These are phyloP conservation scores for Citrullus colocynthis DNA, from an alignment of 306 rosid genomes.

Conservation along the genomic window DNA sequence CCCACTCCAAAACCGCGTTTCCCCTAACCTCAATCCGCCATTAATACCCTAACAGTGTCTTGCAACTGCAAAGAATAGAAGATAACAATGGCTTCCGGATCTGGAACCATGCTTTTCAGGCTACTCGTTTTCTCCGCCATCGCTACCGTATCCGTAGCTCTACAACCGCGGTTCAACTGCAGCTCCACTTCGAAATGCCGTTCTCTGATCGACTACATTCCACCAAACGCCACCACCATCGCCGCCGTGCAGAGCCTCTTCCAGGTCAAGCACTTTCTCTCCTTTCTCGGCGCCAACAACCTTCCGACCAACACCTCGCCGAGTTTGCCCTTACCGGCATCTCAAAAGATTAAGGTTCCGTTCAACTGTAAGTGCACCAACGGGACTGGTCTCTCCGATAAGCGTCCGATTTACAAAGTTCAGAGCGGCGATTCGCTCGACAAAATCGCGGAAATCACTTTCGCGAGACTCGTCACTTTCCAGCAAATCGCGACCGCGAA, in stretches of 20 bases:
- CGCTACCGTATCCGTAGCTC: conserved; percentile 11
- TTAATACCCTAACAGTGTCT: neutral
- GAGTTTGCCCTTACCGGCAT: neutral
- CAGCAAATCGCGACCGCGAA: conserved; percentile 30
- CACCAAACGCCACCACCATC: conserved; percentile 34
- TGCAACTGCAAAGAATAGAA: neutral
- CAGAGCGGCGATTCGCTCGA: conserved; percentile 20
- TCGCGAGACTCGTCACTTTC: conserved; percentile 24
- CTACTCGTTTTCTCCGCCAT: neutral
- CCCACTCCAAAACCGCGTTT: neutral
- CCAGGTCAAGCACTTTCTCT: conserved; percentile 34
- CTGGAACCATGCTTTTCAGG: conserved; percentile 7
- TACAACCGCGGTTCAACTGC: conserved; percentile 36
- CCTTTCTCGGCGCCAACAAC: conserved; percentile 53
- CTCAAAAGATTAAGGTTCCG: conserved; percentile 28
- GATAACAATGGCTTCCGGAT: neutral
- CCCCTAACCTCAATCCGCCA: neutral
- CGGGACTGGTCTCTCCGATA: conserved; percentile 33
- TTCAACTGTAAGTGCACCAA: conserved; percentile 42
- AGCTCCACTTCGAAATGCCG: conserved; percentile 20
- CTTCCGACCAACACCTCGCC: conserved; percentile 9
- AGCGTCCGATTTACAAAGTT: conserved; percentile 33
- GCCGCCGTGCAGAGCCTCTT: conserved; percentile 38
- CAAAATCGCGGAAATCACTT: conserved; percentile 29
- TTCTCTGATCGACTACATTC: conserved; percentile 26